Base-by-base conservation (phyloP, 139 green algal genomes). In the Micractinium sp. region DNA sequence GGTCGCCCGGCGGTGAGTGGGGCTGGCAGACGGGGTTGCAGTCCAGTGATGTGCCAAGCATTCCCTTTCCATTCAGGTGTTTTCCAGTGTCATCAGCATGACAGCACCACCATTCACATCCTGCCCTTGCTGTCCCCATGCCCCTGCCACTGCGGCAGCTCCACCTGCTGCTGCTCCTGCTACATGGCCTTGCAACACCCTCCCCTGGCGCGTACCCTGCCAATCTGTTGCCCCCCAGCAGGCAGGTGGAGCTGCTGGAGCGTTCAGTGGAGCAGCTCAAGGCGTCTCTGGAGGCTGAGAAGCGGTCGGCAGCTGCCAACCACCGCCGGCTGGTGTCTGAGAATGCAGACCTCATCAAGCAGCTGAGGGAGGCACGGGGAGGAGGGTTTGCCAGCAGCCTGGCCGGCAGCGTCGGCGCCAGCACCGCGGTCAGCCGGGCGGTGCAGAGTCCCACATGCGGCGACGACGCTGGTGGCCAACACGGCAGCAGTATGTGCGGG, bases 301-400 rank as follows among this genome's bases (percentile, higher is more conserved):
- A 69, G 36, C 63, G 69, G 16, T 31, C 56, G 4, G 61, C 38
- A 2, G 73, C 56, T 4, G 80, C 88, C 36, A 73, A 27, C 19
- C 74, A 88, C 12, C 63, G 90, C 90, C 83, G 81, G n/a, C 90
- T 95, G 78, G 95, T 96, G 91, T 47, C 90, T 35, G 95, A 98
- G 90, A 98, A 99, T 87, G 96, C 96, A 15, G 92, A 92, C 15
- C 94, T 99, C 91, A 95, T 96, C 85, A 94, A 95, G 86, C 82
- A 79, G 69, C 69, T 93, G 36, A 89, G 90, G 86, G 53, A 84
- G 69, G 69, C 33, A 69, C 69, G 73, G 71, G 29, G 33, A 3
- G 53, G 71, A 12, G 85, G 41, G 7, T 2, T 31, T 35, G n/a
- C 33, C 56, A 35, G 22, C 60, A 36, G 33, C 60, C 60, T 61